phyloP scores from a whole-genome alignment of 192 early-diverging fungal species.

The Entomortierella chlamydospora region DNA sequence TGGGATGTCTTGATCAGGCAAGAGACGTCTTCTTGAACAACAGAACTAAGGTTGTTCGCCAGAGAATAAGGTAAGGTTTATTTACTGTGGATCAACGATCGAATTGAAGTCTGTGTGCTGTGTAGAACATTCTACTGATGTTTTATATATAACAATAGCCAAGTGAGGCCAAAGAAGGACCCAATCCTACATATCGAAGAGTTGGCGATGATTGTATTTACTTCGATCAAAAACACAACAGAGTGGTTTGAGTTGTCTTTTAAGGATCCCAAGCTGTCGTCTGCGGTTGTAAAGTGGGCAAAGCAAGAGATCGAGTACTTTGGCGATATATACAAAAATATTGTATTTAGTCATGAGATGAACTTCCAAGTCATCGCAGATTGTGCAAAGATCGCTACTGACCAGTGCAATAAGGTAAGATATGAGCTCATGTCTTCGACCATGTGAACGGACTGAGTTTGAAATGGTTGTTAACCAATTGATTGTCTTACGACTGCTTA shows the following conservation, averaged over 20 bases:
- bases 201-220: constrained; percentile 89
- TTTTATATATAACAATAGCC: no score
- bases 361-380: constrained; percentile 85
- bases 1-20: constrained; percentile 85
- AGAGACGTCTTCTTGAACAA: constrained; percentile 88
- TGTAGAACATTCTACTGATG: no score
- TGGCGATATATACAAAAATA: constrained; percentile 86
- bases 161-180: constrained; percentile 91
- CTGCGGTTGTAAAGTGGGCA: constrained; percentile 95
- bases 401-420: constrained; percentile 80
- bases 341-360: constrained; percentile 81
- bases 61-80: constrained; percentile 69
- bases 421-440: no score
- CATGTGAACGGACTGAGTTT: no score
- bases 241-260: constrained; percentile 96
- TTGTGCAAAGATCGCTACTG: constrained; percentile 81
- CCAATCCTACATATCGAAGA: constrained; percentile 87
- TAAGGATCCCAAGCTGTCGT: constrained; percentile 88
- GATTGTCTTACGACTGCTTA: neutral
- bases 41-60: constrained; percentile 80
- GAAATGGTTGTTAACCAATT: no score
- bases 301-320: constrained; percentile 86
- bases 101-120: no score
- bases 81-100: no score
- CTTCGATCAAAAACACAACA: constrained; percentile 93